These are phyloP conservation scores for Ascochyta lentis DNA, from an alignment of 2,329 filamentous ascomycete species.

Conservation along the genomic window DNA sequence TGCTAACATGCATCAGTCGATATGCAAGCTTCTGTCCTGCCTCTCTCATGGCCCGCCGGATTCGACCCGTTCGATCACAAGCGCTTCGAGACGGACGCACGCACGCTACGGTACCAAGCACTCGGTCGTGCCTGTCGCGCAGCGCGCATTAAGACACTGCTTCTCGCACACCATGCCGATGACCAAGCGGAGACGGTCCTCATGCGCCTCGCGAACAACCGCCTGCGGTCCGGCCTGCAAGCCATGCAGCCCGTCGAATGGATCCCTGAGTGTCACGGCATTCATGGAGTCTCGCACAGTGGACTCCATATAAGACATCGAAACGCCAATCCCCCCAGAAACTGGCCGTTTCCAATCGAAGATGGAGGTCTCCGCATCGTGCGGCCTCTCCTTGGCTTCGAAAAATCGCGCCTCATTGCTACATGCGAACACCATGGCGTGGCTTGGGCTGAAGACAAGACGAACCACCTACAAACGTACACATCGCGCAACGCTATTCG, in stretches of 20 bases:
- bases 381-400: conserved; percentile 73
- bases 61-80: conserved; percentile 55
- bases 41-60: conserved; percentile 49
- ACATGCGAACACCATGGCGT: conserved; percentile 74
- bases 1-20: conserved; percentile 32
- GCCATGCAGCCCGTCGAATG: conserved; percentile 70
- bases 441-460: conserved; percentile 83
- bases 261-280: conserved; percentile 84
- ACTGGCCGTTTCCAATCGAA: conserved; percentile 54
- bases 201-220: conserved; percentile 74
- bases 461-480: conserved; percentile 78
- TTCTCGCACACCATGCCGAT: conserved; percentile 86
- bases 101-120: conserved; percentile 73
- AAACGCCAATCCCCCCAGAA: too few relatives aligned
- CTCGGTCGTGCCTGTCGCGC: conserved; percentile 68
- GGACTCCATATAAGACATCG: conserved; percentile 24
- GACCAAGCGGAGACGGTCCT: conserved; percentile 91
- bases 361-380: conserved; percentile 70
- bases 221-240: conserved; percentile 71
- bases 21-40: conserved; percentile 41
- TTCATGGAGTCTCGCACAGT: conserved; percentile 69
- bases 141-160: conserved; percentile 63
- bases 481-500: conserved; percentile 84
- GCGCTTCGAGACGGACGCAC: conserved; percentile 79
- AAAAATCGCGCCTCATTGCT: conserved; percentile 74